phyloP scores from a whole-genome alignment of 1,139 yeast genomes.

The Pneumocystis carinii region DNA sequence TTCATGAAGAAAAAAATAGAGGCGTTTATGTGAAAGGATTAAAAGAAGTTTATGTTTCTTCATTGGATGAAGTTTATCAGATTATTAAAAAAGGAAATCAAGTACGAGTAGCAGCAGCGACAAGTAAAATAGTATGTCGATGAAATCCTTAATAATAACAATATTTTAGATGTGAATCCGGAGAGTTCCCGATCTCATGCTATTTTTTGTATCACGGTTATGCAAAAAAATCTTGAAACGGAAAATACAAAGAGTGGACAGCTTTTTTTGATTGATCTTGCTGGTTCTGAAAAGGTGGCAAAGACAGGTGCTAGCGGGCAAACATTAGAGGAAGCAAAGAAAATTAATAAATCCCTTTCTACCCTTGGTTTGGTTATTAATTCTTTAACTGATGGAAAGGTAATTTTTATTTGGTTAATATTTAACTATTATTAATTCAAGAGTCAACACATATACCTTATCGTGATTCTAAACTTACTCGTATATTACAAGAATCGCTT shows the following conservation, averaged over 20 bases:
- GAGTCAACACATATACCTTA: slow-evolving; percentile 52
- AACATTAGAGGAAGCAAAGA: slow-evolving; percentile 68
- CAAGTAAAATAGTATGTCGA: slow-evolving; percentile 22
- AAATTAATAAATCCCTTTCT: slow-evolving; percentile 63
- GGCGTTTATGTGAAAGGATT: slow-evolving; percentile 63
- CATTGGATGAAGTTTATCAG: slow-evolving; percentile 42
- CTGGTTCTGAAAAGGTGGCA: slow-evolving; percentile 79
- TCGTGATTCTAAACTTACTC: slow-evolving; percentile 69
- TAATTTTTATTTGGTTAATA: background rate
- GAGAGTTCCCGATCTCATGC: slow-evolving; percentile 76
- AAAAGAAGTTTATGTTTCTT: slow-evolving; percentile 44
- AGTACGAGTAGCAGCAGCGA: slow-evolving; percentile 43
- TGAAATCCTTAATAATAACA: background rate
- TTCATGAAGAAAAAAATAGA: slow-evolving; percentile 50
- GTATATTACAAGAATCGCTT: slow-evolving; percentile 67
- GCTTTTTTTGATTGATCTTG: slow-evolving; percentile 68
- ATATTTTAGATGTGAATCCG: slow-evolving; percentile 38
- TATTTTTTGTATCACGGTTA: slow-evolving; percentile 51
- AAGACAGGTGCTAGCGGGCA: slow-evolving; percentile 70
- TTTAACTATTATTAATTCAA: background rate
- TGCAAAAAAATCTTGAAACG: slow-evolving; percentile 41
- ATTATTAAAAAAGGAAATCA: slow-evolving; percentile 43
- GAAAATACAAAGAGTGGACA: slow-evolving; percentile 52
- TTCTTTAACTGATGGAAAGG: slow-evolving; percentile 53
- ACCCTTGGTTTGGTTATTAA: slow-evolving; percentile 72